Evolutionary conservation across 371 early-diverging fungal genomes (phyloP).

Genomic region (Rhizopus arrhizus): DNA sequence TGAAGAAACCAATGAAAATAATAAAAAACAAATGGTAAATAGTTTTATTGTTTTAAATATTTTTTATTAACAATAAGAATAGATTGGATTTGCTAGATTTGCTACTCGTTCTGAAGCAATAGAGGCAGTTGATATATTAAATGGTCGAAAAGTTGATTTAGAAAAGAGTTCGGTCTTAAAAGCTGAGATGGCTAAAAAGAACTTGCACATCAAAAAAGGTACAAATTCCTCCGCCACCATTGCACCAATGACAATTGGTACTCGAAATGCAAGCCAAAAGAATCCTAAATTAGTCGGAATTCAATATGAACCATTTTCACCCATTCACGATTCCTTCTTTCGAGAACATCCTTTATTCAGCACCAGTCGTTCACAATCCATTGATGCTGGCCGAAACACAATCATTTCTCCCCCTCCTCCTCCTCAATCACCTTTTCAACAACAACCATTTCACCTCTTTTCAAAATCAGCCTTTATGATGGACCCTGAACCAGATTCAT

Average conservation of each 20-base stretch:
- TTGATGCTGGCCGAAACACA: slow-evolving; percentile 26
- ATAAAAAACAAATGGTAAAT: slow-evolving; percentile 84
- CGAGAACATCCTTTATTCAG: slow-evolving; percentile 43
- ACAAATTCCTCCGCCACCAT: neutral
- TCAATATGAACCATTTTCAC: slow-evolving; percentile 37
- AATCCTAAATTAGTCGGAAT: neutral
- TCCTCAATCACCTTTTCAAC: slow-evolving; percentile 9
- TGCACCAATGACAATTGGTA: slow-evolving; percentile 18
- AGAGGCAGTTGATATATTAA: slow-evolving; percentile 41
- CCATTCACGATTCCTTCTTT: slow-evolving; percentile 38
- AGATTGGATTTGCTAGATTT: slow-evolving; percentile 52
- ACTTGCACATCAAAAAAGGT: slow-evolving; percentile 49
- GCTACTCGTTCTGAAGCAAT: slow-evolving; percentile 41
- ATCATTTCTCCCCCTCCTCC: neutral
- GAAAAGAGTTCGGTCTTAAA: slow-evolving; percentile 43
- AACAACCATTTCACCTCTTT: slow-evolving; percentile 56
- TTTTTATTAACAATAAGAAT: neutral
- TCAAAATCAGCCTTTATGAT: neutral
- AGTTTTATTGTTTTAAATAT: neutral
- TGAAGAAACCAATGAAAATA: slow-evolving; percentile 44
- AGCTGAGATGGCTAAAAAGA: slow-evolving; percentile 55
- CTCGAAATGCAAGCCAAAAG: slow-evolving; percentile 26
- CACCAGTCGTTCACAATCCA: slow-evolving; percentile 43
- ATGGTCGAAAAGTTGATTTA: slow-evolving; percentile 39
- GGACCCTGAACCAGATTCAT: slow-evolving; percentile 61